Conservation (phyloP, 805 yeast species). For the Wickerhamiella brachini region DNA sequence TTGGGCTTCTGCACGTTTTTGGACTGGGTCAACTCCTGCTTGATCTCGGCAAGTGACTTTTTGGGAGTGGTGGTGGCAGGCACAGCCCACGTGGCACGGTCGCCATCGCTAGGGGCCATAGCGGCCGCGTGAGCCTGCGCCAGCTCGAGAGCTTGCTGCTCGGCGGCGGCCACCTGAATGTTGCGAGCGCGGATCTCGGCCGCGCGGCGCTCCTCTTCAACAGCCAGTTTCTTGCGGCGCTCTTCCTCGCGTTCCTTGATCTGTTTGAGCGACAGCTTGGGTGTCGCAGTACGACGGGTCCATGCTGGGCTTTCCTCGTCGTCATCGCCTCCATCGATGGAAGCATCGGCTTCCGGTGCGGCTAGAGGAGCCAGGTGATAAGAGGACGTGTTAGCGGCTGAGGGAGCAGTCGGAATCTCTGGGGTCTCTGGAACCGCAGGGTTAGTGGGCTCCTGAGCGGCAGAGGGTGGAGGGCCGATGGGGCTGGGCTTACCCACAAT, state of each 20-base stretch:
- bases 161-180: background rate
- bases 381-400: no score
- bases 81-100: conserved; percentile 11
- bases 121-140: conserved; percentile 5
- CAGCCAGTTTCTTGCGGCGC: background rate
- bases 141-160: conserved; percentile 5
- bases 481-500: background rate
- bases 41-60: conserved; percentile 26
- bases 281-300: background rate
- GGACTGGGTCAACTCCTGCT: conserved; percentile 20
- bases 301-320: background rate
- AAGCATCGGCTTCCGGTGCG: background rate
- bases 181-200: conserved; percentile 3
- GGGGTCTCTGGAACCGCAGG: background rate
- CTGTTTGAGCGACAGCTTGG: conserved; percentile 4
- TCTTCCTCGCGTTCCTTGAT: conserved; percentile 1
- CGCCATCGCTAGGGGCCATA: conserved; percentile 8
- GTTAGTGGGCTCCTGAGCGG: no score
- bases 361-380: background rate
- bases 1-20: background rate
- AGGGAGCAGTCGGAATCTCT: background rate
- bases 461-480: background rate
- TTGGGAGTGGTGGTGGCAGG: conserved; percentile 13
- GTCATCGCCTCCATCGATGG: background rate
- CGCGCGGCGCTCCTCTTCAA: background rate